phyloP scores from a whole-genome alignment of 176 grass and related monocot species.

The Carex scoparia region DNA sequence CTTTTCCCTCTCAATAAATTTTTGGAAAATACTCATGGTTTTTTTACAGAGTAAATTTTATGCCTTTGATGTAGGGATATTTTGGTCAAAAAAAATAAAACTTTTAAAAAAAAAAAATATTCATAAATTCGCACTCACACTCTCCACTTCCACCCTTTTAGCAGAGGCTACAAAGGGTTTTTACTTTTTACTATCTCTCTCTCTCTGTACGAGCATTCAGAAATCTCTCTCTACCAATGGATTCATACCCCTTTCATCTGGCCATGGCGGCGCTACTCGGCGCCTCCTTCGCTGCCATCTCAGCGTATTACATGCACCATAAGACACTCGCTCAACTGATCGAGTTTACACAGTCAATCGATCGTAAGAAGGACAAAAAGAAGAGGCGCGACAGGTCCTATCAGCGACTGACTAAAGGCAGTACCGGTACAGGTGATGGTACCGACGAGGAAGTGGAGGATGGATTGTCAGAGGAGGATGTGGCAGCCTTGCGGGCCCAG shows the following conservation, averaged over 20 bases:
- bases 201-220: neutral
- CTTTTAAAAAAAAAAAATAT: too few relatives aligned
- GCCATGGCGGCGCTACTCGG: constrained; percentile 78
- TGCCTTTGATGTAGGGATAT: too few relatives aligned
- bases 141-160: too few relatives aligned
- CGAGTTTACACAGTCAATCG: constrained; percentile 64
- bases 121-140: neutral
- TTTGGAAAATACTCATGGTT: too few relatives aligned
- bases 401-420: constrained; percentile 22
- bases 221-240: constrained; percentile 34
- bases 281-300: constrained; percentile 75
- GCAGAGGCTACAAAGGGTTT: too few relatives aligned
- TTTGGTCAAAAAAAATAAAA: too few relatives aligned
- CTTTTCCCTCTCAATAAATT: neutral
- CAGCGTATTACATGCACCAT: constrained; percentile 92
- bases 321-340: constrained; percentile 72
- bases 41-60: too few relatives aligned
- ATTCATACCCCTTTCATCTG: constrained; percentile 64
- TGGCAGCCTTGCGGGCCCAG: constrained; percentile 15
- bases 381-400: constrained; percentile 18
- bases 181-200: neutral
- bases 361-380: constrained; percentile 33
- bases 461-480: neutral
- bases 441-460: constrained; percentile 19
- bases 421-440: neutral